Conservation (phyloP, 2,329 filamentous ascomycete genomes). For the Aspergillus oerlinghausenensis region DNA sequence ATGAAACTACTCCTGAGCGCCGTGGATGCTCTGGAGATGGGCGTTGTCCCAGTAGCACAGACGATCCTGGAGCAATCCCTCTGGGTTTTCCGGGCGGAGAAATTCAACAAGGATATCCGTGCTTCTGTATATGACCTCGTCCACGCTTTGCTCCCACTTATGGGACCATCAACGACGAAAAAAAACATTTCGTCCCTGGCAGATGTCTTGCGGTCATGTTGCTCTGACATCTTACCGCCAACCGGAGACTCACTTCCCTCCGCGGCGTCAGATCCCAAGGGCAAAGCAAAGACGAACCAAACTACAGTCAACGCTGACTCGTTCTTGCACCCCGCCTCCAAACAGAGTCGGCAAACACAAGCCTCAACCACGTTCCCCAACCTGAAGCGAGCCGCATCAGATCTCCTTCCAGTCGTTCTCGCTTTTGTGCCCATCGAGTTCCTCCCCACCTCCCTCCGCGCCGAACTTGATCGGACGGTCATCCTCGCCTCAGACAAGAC, state of each 20-base stretch:
- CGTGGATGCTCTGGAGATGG: slow-evolving; percentile 54
- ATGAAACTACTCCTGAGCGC: slow-evolving; percentile 59
- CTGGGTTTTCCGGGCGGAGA: slow-evolving; percentile 62
- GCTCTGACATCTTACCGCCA: slow-evolving; percentile 63
- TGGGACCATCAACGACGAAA: slow-evolving; percentile 65
- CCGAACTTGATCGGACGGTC: slow-evolving; percentile 74
- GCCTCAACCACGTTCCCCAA: slow-evolving; percentile 24
- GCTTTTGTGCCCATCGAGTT: slow-evolving; percentile 60
- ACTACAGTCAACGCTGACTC: slow-evolving; percentile 60
- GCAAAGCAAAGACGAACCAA: slow-evolving; percentile 33
- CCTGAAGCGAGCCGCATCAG: slow-evolving; percentile 54
- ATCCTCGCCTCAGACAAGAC: slow-evolving; percentile 65
- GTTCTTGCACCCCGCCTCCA: slow-evolving; percentile 54
- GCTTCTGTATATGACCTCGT: slow-evolving; percentile 57
- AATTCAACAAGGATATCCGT: slow-evolving; percentile 51
- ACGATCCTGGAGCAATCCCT: slow-evolving; percentile 66
- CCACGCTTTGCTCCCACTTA: slow-evolving; percentile 53
- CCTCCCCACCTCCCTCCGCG: slow-evolving; percentile 66
- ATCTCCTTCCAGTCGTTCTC: slow-evolving; percentile 61
- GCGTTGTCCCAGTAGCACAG: slow-evolving; percentile 56
- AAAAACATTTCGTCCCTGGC: slow-evolving; percentile 60
- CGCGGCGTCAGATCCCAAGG: slow-evolving; percentile 39
- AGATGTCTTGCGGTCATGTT: slow-evolving; percentile 62
- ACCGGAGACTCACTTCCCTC: slow-evolving; percentile 34
- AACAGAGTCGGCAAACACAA: slow-evolving; percentile 20